A percentile compares a stretch with the other conserved stretches of the same genome.
Conservation (phyloP, 2,329 filamentous ascomycete genomes). For the Colletotrichum lini region DNA sequence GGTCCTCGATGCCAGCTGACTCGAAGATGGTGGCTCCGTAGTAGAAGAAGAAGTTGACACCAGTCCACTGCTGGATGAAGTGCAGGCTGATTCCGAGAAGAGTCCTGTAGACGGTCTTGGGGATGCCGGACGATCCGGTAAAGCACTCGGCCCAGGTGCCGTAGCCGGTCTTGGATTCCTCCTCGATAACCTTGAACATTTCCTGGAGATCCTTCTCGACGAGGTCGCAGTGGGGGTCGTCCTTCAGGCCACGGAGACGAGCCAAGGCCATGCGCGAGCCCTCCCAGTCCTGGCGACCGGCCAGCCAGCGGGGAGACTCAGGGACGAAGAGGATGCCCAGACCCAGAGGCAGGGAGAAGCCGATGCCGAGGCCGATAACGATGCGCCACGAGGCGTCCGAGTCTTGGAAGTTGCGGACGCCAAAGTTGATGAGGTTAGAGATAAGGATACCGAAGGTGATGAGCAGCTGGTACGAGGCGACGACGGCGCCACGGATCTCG, state of each 20-base stretch:
- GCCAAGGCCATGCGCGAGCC: constrained; percentile 66
- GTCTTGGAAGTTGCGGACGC: constrained; percentile 59
- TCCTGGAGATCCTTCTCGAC: constrained; percentile 68
- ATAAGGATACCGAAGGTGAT: constrained; percentile 79
- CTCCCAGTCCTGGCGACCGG: constrained; percentile 61
- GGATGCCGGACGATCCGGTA: constrained; percentile 63
- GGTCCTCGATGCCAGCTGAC: constrained; percentile 76
- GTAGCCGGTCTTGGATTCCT: constrained; percentile 60
- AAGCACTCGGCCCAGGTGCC: constrained; percentile 74
- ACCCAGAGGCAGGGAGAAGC: constrained; percentile 66
- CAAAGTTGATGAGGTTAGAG: constrained; percentile 69
- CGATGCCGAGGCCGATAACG: constrained; percentile 70
- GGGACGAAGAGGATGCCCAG: constrained; percentile 68
- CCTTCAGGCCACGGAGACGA: constrained; percentile 65
- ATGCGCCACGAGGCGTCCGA: constrained; percentile 71
- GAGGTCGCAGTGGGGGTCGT: constrained; percentile 59
- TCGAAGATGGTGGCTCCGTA: constrained; percentile 79
- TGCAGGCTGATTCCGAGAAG: constrained; percentile 75
- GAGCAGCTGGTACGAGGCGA: constrained; percentile 81
- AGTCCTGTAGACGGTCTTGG: constrained; percentile 75
- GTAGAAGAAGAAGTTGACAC: constrained; percentile 73
- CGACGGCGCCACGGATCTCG: constrained; percentile 74
- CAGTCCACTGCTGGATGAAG: constrained; percentile 77
- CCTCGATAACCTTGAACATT: constrained; percentile 63
- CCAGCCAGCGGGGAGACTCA: constrained; percentile 71